Percentiles rank a stretch among this genome's conserved stretches.
Evolutionary conservation across 2,329 filamentous ascomycete genomes (phyloP).

Genomic region (Hypoxylon sp.): DNA sequence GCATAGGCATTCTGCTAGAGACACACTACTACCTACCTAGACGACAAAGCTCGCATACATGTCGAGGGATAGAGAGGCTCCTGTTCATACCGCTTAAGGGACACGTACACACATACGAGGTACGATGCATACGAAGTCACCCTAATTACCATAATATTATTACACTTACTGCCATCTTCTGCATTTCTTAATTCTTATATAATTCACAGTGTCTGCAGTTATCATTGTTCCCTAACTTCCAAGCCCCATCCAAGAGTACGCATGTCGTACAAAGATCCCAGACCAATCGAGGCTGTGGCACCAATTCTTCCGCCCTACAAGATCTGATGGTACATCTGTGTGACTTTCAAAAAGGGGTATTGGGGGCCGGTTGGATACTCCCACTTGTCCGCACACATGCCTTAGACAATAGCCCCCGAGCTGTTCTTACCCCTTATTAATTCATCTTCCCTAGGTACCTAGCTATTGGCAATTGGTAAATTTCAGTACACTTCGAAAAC

Average conservation of each 20-base stretch:
- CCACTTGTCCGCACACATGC: not conserved
- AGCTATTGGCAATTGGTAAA: too few species aligned
- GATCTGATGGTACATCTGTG: not conserved
- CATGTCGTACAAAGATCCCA: not conserved
- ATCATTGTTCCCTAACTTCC: not conserved
- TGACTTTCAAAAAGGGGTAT: not conserved
- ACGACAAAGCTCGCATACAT: slow-evolving; percentile 22
- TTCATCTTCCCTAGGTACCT: too few species aligned
- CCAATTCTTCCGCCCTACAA: not conserved
- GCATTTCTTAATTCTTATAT: not conserved
- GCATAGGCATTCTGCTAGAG: slow-evolving; percentile 10
- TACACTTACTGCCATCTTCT: not conserved
- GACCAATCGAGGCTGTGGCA: not conserved
- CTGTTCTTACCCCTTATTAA: not conserved
- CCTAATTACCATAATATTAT: slow-evolving; percentile 5
- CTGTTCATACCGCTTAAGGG: slow-evolving; percentile 7
- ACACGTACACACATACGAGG: slow-evolving; percentile 16
- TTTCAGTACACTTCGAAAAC: too few species aligned
- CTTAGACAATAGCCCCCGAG: not conserved
- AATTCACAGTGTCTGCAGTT: not conserved
- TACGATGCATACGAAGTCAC: slow-evolving; percentile 7
- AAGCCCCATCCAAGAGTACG: not conserved
- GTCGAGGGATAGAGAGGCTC: slow-evolving; percentile 14
- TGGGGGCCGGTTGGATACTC: not conserved
- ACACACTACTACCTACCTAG: not conserved